Conservation (phyloP, 2,329 filamentous ascomycete genomes). For the Seiridium cupressi region DNA sequence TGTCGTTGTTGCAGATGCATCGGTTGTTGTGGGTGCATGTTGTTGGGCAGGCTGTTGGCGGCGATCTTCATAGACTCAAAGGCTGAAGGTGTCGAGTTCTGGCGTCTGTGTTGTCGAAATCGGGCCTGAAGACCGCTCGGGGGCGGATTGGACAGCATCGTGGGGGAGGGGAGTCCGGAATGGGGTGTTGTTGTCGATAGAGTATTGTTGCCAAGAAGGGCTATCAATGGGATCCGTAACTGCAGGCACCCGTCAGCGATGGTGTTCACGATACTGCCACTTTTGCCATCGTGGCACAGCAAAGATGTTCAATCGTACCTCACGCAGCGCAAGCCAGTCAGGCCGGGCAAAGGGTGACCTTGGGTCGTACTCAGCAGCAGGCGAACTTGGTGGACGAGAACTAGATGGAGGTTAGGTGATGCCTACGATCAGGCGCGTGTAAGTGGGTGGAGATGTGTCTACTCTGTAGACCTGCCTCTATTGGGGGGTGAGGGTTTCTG, state of each 20-base stretch:
- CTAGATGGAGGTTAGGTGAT: conserved; percentile 18
- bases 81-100: conserved; percentile 79
- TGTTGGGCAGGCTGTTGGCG: conserved; percentile 59
- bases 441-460: conserved; percentile 1
- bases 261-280: neutral
- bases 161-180: conserved; percentile 71
- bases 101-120: conserved; percentile 77
- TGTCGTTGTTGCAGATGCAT: conserved; percentile 29
- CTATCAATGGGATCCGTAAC: conserved; percentile 43
- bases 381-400: conserved; percentile 30
- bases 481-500: neutral
- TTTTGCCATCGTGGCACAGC: neutral
- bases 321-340: conserved; percentile 36
- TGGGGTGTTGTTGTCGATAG: conserved; percentile 48
- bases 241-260: conserved; percentile 26
- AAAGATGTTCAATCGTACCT: conserved; percentile 19
- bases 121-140: conserved; percentile 68
- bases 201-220: conserved; percentile 26
- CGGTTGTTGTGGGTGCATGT: conserved; percentile 46
- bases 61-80: conserved; percentile 73
- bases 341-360: conserved; percentile 28
- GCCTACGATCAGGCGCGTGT: conserved; percentile 9
- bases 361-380: conserved; percentile 28
- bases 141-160: conserved; percentile 77
- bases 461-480: neutral